Percentiles rank a stretch among this genome's conserved stretches.
Evolutionary conservation across 768 basidiomycete genomes (phyloP).

Genomic region (Trametes cubensis): DNA sequence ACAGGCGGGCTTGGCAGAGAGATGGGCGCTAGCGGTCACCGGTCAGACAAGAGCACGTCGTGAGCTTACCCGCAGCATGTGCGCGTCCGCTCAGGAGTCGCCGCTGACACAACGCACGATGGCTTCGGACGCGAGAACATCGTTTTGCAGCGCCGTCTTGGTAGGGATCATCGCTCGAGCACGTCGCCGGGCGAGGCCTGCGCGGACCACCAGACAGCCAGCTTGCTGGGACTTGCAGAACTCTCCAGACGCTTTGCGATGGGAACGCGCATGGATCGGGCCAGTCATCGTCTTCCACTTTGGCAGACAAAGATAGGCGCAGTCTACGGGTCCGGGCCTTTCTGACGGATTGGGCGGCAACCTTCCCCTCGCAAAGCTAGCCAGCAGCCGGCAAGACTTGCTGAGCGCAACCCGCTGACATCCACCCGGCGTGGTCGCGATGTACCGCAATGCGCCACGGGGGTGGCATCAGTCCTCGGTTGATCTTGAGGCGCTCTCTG

Average conservation of each 20-base stretch:
- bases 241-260: neutral
- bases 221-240: neutral
- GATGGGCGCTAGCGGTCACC: constrained; percentile 5
- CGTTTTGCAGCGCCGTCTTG: constrained; percentile 1
- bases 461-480: constrained; percentile 11
- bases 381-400: neutral
- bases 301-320: neutral
- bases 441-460: neutral
- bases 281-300: neutral
- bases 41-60: constrained; percentile 1
- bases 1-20: constrained; percentile 5
- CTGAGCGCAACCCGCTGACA: neutral
- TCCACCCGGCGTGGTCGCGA: neutral
- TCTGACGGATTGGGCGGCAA: neutral
- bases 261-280: neutral
- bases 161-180: constrained; percentile 7
- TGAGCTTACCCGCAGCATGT: constrained; percentile 5
- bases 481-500: neutral
- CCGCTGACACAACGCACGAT: constrained; percentile 13
- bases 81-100: neutral
- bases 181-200: neutral
- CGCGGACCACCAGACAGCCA: neutral
- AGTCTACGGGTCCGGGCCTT: neutral
- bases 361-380: neutral
- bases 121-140: constrained; percentile 8